Percentiles rank a stretch among this genome's conserved stretches.
phyloP scores from a whole-genome alignment of 352 stramenopile genomes.

The Globisporangium ultimum region DNA sequence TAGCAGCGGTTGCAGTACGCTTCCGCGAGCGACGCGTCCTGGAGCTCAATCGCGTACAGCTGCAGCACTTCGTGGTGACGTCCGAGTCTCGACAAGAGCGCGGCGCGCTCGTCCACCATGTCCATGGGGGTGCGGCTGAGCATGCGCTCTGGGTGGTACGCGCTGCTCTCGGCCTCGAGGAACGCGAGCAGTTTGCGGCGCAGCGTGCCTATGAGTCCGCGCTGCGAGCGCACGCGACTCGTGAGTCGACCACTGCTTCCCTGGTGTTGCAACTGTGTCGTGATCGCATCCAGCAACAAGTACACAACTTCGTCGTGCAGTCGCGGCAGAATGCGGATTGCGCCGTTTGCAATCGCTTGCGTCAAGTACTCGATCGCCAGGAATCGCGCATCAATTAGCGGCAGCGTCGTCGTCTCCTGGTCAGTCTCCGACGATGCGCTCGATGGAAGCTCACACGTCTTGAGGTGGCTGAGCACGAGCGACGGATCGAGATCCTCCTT shows the following conservation, averaged over 20 bases:
- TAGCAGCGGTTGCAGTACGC: conserved; percentile 82
- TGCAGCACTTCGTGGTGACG: conserved; percentile 80
- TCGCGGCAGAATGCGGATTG: conserved; percentile 26
- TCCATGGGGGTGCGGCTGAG: conserved; percentile 66
- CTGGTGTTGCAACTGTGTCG: conserved; percentile 23
- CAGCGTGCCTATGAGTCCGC: conserved; percentile 49
- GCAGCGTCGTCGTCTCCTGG: conserved; percentile 23
- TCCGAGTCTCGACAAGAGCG: conserved; percentile 66
- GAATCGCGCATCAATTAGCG: conserved; percentile 57
- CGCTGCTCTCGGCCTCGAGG: conserved; percentile 44
- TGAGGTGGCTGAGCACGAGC: conserved; percentile 63
- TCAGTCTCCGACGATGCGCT: neutral
- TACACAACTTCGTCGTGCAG: conserved; percentile 83
- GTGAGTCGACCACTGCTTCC: conserved; percentile 25
- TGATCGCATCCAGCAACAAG: conserved; percentile 72
- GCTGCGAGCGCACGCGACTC: conserved; percentile 52
- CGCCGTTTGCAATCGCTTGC: conserved; percentile 55
- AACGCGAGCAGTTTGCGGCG: conserved; percentile 66
- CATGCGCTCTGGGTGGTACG: conserved; percentile 79
- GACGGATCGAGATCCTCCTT: conserved; percentile 65
- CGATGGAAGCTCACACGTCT: conserved; percentile 42
- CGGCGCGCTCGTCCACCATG: conserved; percentile 81
- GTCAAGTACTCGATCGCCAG: conserved; percentile 80
- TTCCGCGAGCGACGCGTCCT: conserved; percentile 68
- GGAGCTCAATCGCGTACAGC: conserved; percentile 73